Percentiles rank a stretch among this genome's conserved stretches.
These are phyloP conservation scores for Pseudogymnoascus sp. DNA, from an alignment of 2,329 filamentous ascomycete genomes.

Conservation along the genomic window DNA sequence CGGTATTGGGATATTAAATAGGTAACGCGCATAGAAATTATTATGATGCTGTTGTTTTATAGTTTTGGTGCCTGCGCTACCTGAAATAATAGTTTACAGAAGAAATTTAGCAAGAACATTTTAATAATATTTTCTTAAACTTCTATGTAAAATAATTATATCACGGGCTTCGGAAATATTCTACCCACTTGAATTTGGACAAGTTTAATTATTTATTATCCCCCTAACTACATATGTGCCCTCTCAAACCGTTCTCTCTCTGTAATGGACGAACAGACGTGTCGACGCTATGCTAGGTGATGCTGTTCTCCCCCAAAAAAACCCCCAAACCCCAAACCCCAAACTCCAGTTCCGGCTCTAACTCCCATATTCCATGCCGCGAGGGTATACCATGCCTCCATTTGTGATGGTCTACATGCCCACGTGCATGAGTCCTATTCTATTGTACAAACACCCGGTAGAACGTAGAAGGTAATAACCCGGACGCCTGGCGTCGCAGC, in stretches of 20 bases:
- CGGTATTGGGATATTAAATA: slow-evolving; percentile 13
- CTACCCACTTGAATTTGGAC: background rate
- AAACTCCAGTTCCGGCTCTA: background rate
- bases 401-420: background rate
- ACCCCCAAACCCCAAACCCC: background rate
- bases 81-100: too few relatives aligned
- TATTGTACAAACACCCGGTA: background rate
- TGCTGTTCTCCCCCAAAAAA: background rate
- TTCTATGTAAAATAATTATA: background rate
- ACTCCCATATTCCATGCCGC: background rate
- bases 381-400: background rate
- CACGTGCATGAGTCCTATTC: background rate
- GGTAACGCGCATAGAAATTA: background rate
- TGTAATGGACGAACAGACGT: background rate
- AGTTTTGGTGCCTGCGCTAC: background rate
- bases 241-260: background rate
- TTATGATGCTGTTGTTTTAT: background rate
- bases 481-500: background rate
- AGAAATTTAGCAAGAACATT: background rate
- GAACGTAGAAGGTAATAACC: background rate
- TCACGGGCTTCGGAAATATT: background rate
- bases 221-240: background rate
- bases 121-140: background rate
- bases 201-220: background rate
- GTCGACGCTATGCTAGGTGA: background rate